Conservation (phyloP, 257 asterid species). For the Datura wrightii region DNA sequence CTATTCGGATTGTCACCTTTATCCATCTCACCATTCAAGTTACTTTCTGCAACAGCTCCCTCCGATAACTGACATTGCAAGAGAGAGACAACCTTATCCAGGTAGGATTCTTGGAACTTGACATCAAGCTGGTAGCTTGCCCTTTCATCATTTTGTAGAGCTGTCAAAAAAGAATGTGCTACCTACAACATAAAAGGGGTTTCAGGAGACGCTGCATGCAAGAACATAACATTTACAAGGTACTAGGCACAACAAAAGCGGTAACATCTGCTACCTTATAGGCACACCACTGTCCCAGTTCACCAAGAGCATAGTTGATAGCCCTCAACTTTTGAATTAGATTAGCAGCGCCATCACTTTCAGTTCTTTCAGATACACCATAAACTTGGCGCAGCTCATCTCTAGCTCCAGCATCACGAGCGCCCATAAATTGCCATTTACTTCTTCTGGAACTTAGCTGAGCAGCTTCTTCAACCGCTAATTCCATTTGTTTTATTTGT, state of each 20-base stretch:
- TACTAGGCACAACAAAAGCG: neutral
- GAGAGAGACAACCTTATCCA: conserved; percentile 82
- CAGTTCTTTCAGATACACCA: conserved; percentile 99
- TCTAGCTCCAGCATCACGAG: conserved; percentile 98
- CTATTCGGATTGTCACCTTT: conserved; percentile 43
- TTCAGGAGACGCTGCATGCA: conserved; percentile 21
- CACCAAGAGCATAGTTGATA: conserved; percentile 95
- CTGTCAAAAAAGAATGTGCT: conserved; percentile 83
- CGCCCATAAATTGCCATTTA: conserved; percentile 99
- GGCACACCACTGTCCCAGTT: conserved; percentile 99
- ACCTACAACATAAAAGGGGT: conserved; percentile 59
- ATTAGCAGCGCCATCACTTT: conserved; percentile 99
- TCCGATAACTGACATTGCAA: conserved; percentile 89
- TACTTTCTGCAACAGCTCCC: conserved; percentile 78
- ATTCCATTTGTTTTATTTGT: conserved; percentile 94
- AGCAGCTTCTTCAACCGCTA: conserved; percentile 90
- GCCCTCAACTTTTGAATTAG: conserved; percentile 96
- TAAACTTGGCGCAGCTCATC: conserved; percentile 92
- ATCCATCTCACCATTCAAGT: conserved; percentile 45
- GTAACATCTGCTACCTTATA: conserved; percentile 64
- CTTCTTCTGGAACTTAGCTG: conserved; percentile 92
- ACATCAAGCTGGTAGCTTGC: conserved; percentile 94
- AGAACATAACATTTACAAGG: neutral
- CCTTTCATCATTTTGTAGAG: conserved; percentile 96
- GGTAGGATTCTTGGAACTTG: conserved; percentile 96